Evolutionary conservation across 768 basidiomycete genomes (phyloP), one percentile per base, ranked within the genome.

Genomic region (Lanmaoa rubissima): DNA sequence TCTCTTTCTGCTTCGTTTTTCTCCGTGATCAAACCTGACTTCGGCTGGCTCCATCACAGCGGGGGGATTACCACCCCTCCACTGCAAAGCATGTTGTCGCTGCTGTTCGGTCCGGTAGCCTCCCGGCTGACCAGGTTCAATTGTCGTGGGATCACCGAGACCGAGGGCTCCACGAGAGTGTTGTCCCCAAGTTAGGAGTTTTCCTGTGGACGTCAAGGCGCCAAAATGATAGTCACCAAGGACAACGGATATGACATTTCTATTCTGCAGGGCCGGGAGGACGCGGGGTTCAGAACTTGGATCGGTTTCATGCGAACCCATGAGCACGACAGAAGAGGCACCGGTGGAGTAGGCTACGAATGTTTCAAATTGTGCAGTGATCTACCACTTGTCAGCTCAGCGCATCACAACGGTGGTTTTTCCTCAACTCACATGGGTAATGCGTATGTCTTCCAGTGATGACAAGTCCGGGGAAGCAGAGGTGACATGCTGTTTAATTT

Each of bases 221-320:
- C 85, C 90, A 66, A 79, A 85, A 75, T 98, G 96, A 70, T 95
- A 97, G 72, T 98, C 96, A 6, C 96, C 96, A 49, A 94, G 79
- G 14, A 88, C 87, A 53, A 96, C 85, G 49, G 92, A 91, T 57
- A 98, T 95, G 52, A 98, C 83, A 38, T 80, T 77, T 61, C 75
- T 82, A 62, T 89, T 80, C 64, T 97, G 93, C 31, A 98, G 75
- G 35, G 79, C 82, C 1, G 88, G 86, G 5, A 90, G 77, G 55
- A 93, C 76, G 35, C 75, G 78, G n/a, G 88, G 91, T 55, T 67
- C 63, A 16, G 74, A 76, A 21, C 72, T 69, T 13, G 74, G 55
- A 36, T 74, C 62, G 8, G 81, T 82, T n/a, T 75, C 68, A 14
- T 73, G 75, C 44, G 82, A 74, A 39, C 91, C 92, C 70, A 87